phyloP scores from a whole-genome alignment of 192 early-diverging fungal genomes.

The Entomortierella parvispora region DNA sequence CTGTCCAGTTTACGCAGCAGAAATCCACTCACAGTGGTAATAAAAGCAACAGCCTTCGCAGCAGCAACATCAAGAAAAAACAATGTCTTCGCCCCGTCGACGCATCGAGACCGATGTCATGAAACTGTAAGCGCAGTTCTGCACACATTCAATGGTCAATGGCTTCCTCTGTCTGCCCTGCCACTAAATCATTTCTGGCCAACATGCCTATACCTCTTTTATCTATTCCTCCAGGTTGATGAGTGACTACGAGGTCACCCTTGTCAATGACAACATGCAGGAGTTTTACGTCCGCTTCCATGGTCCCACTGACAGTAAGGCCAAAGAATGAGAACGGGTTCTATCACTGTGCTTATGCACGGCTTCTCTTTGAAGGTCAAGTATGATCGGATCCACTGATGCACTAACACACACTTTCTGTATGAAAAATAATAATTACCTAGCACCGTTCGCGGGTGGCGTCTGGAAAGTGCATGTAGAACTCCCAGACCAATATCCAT shows the following conservation, averaged over 20 bases:
- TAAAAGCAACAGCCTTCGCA: not conserved
- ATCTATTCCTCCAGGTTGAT: slow-evolving; percentile 76
- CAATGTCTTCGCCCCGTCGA: slow-evolving; percentile 90
- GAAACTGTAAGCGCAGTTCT: slow-evolving; percentile 87
- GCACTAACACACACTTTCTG: not conserved
- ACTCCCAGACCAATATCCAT: slow-evolving; percentile 98
- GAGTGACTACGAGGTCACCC: slow-evolving; percentile 99
- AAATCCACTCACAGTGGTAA: not conserved
- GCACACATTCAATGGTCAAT: no score
- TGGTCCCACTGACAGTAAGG: slow-evolving; percentile 94
- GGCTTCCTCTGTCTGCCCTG: not conserved
- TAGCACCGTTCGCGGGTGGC: slow-evolving; percentile 94
- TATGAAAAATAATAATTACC: not conserved
- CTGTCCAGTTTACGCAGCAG: no score
- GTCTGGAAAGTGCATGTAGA: slow-evolving; percentile 99
- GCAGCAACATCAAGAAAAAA: not conserved
- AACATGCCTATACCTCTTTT: not conserved
- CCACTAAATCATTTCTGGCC: not conserved
- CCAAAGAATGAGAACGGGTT: not conserved
- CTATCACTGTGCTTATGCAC: no score
- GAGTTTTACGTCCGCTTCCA: slow-evolving; percentile 95
- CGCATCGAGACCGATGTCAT: slow-evolving; percentile 99
- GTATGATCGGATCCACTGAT: not conserved
- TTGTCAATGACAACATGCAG: slow-evolving; percentile 99
- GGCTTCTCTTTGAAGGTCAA: slow-evolving; percentile 3